Conservation (phyloP, 78 protist species). For the Cyanophora paradoxa region DNA sequence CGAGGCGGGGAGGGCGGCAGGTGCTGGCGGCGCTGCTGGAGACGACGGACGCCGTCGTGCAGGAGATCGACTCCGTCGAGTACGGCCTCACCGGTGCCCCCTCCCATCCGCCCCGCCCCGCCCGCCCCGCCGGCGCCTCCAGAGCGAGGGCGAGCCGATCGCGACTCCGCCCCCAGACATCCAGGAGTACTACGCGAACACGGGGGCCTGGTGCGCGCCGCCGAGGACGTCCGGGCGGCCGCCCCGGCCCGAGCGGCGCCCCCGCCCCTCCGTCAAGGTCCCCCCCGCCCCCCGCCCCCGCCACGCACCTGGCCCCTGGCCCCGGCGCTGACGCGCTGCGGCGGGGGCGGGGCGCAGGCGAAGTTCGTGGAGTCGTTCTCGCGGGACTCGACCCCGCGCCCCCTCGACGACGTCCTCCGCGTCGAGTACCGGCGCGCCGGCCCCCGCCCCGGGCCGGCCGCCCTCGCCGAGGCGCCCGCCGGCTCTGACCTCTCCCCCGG, state of each 20-base stretch:
- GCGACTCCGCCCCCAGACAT: neutral
- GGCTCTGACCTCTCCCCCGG: too few relatives aligned
- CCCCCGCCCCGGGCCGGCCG: too few relatives aligned
- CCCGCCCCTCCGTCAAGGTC: neutral
- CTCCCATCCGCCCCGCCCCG: too few relatives aligned
- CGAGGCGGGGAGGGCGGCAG: neutral
- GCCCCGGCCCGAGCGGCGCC: too few relatives aligned
- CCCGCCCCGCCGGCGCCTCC: too few relatives aligned
- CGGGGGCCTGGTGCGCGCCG: conserved; percentile 19
- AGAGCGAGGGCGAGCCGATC: too few relatives aligned
- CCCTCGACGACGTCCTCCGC: conserved; percentile 18
- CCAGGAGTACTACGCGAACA: conserved; percentile 25
- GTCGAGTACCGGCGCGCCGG: conserved; percentile 21
- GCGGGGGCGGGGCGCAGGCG: conserved; percentile 12
- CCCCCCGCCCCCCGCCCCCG: neutral
- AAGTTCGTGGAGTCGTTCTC: neutral
- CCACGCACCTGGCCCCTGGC: neutral
- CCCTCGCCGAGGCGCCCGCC: too few relatives aligned
- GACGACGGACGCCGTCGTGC: conserved; percentile 3
- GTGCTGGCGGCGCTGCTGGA: neutral
- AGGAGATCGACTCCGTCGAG: conserved; percentile 15
- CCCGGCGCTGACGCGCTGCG: conserved; percentile 1
- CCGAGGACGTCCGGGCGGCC: too few relatives aligned
- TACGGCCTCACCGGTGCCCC: conserved; percentile 20
- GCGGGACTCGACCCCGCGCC: neutral